A percentile compares a stretch with the other conserved stretches of the same genome.
Evolutionary conservation across 2,329 filamentous ascomycete genomes (phyloP).

Genomic region (Trichoderma guizhouense): DNA sequence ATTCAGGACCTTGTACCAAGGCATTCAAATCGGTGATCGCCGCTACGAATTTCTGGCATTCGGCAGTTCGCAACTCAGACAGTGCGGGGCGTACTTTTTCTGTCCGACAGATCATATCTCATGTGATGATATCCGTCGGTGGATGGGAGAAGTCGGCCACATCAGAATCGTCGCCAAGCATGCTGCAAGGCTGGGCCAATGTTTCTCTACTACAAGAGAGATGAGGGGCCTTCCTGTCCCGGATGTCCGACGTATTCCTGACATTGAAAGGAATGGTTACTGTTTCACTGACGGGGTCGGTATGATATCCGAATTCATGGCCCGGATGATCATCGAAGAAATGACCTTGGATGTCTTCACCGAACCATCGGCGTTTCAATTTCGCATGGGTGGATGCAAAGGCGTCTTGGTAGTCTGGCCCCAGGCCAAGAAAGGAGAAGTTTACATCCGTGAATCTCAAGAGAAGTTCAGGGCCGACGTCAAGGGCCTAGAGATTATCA

Average conservation of each 20-base stretch:
- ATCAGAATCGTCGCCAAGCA: constrained; percentile 87
- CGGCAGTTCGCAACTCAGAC: constrained; percentile 91
- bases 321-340: constrained; percentile 68
- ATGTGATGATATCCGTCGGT: constrained; percentile 72
- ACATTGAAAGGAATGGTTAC: constrained; percentile 65
- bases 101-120: constrained; percentile 64
- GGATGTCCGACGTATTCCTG: constrained; percentile 58
- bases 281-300: constrained; percentile 92
- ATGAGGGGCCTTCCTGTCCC: constrained; percentile 63
- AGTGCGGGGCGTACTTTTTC: constrained; percentile 92
- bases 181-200: constrained; percentile 85
- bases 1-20: constrained; percentile 66
- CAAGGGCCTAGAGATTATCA: constrained; percentile 78
- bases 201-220: constrained; percentile 87
- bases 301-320: constrained; percentile 78
- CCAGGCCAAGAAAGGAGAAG: constrained; percentile 60
- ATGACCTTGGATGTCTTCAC: constrained; percentile 57
- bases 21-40: constrained; percentile 77
- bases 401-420: constrained; percentile 78
- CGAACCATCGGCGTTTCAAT: constrained; percentile 81
- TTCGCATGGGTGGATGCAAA: constrained; percentile 89
- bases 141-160: constrained; percentile 82
- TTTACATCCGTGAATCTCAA: constrained; percentile 81
- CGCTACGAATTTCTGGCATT: constrained; percentile 89
- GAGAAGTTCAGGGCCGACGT: constrained; percentile 75